phyloP scores from a whole-genome alignment of 2,329 filamentous ascomycete species.

The Aspergillus oerlinghausenensis region DNA sequence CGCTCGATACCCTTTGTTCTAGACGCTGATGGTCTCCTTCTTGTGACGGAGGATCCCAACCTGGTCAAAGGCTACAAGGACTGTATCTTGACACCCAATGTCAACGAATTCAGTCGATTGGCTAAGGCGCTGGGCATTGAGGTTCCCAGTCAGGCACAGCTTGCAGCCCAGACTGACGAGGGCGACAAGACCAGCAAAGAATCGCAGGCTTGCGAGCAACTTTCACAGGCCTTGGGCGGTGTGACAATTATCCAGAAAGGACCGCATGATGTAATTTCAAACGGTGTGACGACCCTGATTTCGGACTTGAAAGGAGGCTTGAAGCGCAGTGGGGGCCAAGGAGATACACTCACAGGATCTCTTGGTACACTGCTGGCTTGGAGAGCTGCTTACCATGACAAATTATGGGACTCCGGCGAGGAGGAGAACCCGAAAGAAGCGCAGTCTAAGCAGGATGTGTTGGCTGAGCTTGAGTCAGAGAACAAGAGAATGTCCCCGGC shows the following conservation, averaged over 20 bases:
- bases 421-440: conserved; percentile 28
- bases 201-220: conserved; percentile 58
- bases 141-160: conserved; percentile 36
- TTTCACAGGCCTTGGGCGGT: conserved; percentile 74
- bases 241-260: conserved; percentile 94
- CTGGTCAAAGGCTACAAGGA: conserved; percentile 75
- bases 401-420: conserved; percentile 61
- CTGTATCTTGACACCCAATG: conserved; percentile 89
- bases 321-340: conserved; percentile 91
- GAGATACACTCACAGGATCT: conserved; percentile 87
- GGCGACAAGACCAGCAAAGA: conserved; percentile 46
- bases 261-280: conserved; percentile 71
- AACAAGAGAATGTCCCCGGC: conserved; percentile 52
- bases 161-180: conserved; percentile 32
- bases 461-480: conserved; percentile 40
- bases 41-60: conserved; percentile 71
- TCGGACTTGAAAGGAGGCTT: conserved; percentile 74
- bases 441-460: conserved; percentile 38
- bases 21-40: conserved; percentile 80
- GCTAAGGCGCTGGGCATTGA: conserved; percentile 71
- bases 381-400: conserved; percentile 79
- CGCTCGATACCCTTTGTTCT: conserved; percentile 73
- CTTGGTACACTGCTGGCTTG: conserved; percentile 86
- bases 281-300: conserved; percentile 69
- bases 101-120: conserved; percentile 83